phyloP scores from a whole-genome alignment of 2,329 filamentous ascomycete genomes.

The Beauveria varroae region DNA sequence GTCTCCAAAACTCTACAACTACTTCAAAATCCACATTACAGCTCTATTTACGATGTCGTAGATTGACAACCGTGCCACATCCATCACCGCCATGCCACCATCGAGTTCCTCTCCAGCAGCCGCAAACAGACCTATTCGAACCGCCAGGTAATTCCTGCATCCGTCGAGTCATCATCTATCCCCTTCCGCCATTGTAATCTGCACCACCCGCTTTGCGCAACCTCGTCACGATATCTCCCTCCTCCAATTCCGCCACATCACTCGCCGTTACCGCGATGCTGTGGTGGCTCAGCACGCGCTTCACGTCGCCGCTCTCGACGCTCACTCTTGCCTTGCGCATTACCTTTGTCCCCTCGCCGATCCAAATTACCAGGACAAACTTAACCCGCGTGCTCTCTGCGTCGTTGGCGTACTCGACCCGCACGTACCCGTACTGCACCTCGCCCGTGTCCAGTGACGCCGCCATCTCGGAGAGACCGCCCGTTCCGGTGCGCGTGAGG shows the following conservation, averaged over 20 bases:
- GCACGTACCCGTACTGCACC: slow-evolving; percentile 60
- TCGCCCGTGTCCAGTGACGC: slow-evolving; percentile 47
- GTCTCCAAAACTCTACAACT: not conserved
- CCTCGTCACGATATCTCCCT: slow-evolving; percentile 51
- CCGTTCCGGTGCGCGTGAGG: slow-evolving; percentile 50
- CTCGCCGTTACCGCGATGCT: slow-evolving; percentile 57
- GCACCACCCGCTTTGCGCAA: slow-evolving; percentile 61
- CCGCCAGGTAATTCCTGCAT: too few species aligned
- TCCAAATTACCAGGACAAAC: slow-evolving; percentile 62
- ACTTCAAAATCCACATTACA: not conserved
- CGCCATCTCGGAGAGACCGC: slow-evolving; percentile 53
- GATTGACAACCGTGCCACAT: not conserved
- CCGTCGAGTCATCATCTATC: slow-evolving; percentile 24
- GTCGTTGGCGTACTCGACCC: slow-evolving; percentile 64
- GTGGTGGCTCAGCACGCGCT: slow-evolving; percentile 55
- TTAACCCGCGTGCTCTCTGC: slow-evolving; percentile 62
- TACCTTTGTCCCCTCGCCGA: slow-evolving; percentile 55
- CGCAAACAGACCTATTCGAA: too few species aligned
- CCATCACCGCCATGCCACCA: not conserved
- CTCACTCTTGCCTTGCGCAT: slow-evolving; percentile 64
- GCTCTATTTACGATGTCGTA: not conserved
- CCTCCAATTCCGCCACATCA: slow-evolving; percentile 52
- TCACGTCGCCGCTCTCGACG: slow-evolving; percentile 60
- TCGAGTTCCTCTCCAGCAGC: not conserved
- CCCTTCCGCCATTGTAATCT: slow-evolving; percentile 62